Evolutionary conservation across 1,284 basidiomycete genomes (phyloP), one percentile per base, ranked within the genome.

Genomic region (Mycena citricolor): DNA sequence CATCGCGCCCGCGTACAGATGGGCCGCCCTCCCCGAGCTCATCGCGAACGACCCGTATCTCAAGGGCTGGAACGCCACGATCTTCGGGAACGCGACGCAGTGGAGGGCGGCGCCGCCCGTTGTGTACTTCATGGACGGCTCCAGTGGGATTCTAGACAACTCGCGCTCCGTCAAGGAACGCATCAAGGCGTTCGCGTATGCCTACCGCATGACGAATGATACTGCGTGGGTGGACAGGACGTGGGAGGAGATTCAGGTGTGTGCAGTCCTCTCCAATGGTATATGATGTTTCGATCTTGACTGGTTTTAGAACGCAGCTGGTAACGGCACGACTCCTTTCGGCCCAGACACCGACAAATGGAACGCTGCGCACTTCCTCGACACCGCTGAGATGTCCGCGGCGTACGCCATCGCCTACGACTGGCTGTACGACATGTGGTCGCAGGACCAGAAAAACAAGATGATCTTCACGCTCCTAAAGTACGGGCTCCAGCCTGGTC

Each of bases 361-460:
- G 93, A 95, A 97, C 67, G 74, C 84, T 3, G 54, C 42, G 3
- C 97, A 99, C 69, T 99, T 98, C 81, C 86, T 99, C 45, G 97
- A 99, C 65, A 74, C 85, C 7, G 95, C 84, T 16, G 97, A 99
- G 65, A 78, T 97, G 60, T 85, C 82, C 21, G 80, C 85, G 24
- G 92, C 87, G 1, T 97, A 83, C 59, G 94, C 79, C 25, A 89
- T 97, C 56, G 97, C 85, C 2, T 99, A 98, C 61, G 97, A 99
- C 65, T 99, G 88, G 88, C 67, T 99, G 42, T 87, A 97, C 67
- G 86, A 95, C 47, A 73, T 79, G 46, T 97, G 90, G 90, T 81
- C 78, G 6, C 65, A 73, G 23, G 75, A 81, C 4, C 90, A 97
- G 67, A 84, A 83, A 61, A 68, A 65, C 31, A 68, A 73, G 45